A percentile compares a stretch with the other conserved stretches of the same genome.
These are phyloP conservation scores for Aspergillus bertholletiae DNA, from an alignment of 495 filamentous ascomycete genomes.

Conservation along the genomic window DNA sequence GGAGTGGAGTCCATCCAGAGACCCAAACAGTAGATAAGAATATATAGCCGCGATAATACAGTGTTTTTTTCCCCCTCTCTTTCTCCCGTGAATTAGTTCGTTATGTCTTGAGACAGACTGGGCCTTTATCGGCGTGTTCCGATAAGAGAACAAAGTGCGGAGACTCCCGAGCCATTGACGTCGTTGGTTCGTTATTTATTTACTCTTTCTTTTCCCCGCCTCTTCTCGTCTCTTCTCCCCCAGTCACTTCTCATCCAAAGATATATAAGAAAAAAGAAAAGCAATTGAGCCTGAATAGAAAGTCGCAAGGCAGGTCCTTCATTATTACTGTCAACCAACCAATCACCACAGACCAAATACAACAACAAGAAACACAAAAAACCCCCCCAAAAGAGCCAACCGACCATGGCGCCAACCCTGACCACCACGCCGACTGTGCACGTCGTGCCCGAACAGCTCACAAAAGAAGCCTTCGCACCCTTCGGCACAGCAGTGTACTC, in stretches of 20 bases:
- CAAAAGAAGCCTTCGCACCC: slow-evolving; percentile 60
- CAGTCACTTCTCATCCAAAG: not conserved
- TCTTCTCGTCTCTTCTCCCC: not conserved
- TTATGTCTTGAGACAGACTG: no score
- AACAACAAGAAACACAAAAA: slow-evolving; percentile 1
- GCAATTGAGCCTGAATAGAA: not conserved
- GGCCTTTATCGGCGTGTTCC: not conserved
- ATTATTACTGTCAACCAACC: not conserved
- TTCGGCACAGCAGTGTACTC: slow-evolving; percentile 85
- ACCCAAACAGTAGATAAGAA: not conserved
- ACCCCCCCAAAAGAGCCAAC: no score
- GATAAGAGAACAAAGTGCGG: not conserved
- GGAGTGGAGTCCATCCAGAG: not conserved
- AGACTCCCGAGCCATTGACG: not conserved
- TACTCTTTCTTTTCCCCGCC: not conserved
- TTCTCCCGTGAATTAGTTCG: no score
- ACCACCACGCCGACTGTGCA: slow-evolving; percentile 26
- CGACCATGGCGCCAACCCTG: no score
- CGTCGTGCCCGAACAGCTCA: slow-evolving; percentile 57
- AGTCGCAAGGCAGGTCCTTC: not conserved
- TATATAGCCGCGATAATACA: not conserved
- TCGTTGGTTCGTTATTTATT: not conserved
- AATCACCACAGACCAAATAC: not conserved
- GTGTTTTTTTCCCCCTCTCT: not conserved
- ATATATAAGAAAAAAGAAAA: no score